A percentile compares a stretch with the other conserved stretches of the same genome.
These are phyloP conservation scores for Saccharum hybrid DNA, from an alignment of 202 grass and related monocot species.

Conservation along the genomic window DNA sequence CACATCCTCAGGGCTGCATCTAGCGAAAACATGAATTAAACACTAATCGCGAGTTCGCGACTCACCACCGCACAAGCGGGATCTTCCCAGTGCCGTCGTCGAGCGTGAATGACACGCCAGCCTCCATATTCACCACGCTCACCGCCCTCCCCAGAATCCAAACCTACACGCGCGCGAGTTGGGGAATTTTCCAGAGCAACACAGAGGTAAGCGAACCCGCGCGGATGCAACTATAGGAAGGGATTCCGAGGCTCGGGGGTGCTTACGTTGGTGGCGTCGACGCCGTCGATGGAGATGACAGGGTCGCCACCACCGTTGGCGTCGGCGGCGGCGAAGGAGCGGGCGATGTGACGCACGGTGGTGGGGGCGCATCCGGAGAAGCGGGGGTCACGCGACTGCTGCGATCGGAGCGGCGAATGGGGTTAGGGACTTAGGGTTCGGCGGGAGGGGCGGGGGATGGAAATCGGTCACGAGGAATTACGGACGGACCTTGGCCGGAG, in stretches of 20 bases:
- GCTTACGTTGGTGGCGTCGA: conserved; percentile 52
- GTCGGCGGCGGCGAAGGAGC: conserved; percentile 38
- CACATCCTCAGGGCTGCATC: conserved; percentile 7
- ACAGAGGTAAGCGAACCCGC: neutral
- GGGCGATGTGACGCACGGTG: conserved; percentile 53
- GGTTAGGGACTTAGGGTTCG: conserved; percentile 22
- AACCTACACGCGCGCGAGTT: conserved; percentile 53
- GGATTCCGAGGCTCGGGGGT: neutral
- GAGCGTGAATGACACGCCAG: conserved; percentile 70
- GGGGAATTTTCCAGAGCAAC: conserved; percentile 35
- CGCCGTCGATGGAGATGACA: conserved; percentile 45
- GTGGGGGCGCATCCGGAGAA: conserved; percentile 49
- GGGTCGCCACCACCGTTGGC: conserved; percentile 5
- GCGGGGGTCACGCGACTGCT: conserved; percentile 45
- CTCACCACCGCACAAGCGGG: conserved; percentile 59
- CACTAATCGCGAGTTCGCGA: conserved; percentile 13
- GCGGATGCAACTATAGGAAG: neutral
- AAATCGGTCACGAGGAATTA: neutral
- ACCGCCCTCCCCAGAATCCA: conserved; percentile 71
- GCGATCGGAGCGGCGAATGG: neutral
- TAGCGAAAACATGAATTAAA: neutral
- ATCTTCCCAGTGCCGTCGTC: conserved; percentile 83
- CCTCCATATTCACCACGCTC: conserved; percentile 61
- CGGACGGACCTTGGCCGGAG: conserved; percentile 46
- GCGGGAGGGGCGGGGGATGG: neutral